Conservation (phyloP, 2,329 filamentous ascomycete genomes). For the Lasiodiplodia sp. region DNA sequence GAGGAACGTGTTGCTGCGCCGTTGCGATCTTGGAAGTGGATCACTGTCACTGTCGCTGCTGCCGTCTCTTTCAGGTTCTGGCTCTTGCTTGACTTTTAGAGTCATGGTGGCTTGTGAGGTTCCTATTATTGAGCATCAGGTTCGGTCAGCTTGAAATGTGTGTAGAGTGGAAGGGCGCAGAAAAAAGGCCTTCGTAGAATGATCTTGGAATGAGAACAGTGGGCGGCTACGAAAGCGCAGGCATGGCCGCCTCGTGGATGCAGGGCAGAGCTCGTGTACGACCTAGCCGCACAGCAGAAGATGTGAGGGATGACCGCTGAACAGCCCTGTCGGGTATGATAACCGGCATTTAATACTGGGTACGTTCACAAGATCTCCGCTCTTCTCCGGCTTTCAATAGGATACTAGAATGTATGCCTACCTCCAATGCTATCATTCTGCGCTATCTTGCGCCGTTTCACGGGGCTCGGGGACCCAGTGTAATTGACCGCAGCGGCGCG, state of each 20-base stretch:
- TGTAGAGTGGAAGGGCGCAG: not conserved
- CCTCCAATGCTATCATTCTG: not conserved
- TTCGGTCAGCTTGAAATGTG: not conserved
- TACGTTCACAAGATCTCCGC: not conserved
- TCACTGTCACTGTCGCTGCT: conserved; percentile 11
- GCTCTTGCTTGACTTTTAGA: not conserved
- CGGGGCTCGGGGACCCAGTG: conserved; percentile 37
- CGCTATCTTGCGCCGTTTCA: conserved; percentile 38
- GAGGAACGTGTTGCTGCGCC: not conserved
- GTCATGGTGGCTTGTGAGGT: conserved; percentile 2
- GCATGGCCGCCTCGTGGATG: not conserved
- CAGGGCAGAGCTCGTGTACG: not conserved
- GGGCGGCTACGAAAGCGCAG: not conserved
- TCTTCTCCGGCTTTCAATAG: not conserved
- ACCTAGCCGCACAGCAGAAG: not conserved
- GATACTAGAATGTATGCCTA: not conserved
- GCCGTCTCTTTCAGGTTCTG: not conserved
- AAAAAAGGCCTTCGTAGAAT: not conserved
- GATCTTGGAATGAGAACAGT: not conserved
- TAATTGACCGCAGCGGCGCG: conserved; percentile 45
- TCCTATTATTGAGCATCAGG: not conserved
- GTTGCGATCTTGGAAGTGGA: not conserved
- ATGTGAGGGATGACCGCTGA: not conserved
- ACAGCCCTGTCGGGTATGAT: not conserved
- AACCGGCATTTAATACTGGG: not conserved